These are phyloP conservation scores for Pseudogymnoascus sp. DNA, from an alignment of 2,329 filamentous ascomycete genomes.

Conservation along the genomic window DNA sequence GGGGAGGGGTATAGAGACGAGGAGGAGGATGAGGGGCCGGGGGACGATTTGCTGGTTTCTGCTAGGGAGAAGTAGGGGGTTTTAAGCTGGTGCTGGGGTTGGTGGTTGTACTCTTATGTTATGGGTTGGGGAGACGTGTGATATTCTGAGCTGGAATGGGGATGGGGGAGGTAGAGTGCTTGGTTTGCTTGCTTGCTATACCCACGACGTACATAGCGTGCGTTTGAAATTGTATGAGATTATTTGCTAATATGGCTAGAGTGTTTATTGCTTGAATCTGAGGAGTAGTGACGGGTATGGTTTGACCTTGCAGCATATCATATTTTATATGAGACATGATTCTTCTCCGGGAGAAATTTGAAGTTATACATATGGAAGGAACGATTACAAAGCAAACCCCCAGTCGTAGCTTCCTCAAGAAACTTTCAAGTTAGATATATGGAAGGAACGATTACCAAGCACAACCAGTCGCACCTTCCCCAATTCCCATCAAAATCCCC, in stretches of 20 bases:
- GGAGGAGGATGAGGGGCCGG: neutral
- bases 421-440: too few species aligned
- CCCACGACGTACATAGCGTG: neutral
- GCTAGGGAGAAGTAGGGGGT: neutral
- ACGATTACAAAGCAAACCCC: too few species aligned
- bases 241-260: neutral
- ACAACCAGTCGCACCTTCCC: too few species aligned
- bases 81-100: neutral
- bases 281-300: too few species aligned
- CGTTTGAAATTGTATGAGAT: neutral
- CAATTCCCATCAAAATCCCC: too few species aligned
- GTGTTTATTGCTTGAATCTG: too few species aligned
- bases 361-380: too few species aligned
- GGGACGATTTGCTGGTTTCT: neutral
- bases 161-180: neutral
- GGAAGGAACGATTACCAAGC: too few species aligned
- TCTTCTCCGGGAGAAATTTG: too few species aligned
- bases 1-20: neutral
- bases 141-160: neutral
- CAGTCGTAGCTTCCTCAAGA: too few species aligned
- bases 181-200: neutral
- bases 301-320: too few species aligned
- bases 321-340: too few species aligned
- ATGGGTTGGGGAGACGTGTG: neutral
- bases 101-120: neutral